Evolutionary conservation across 768 basidiomycete genomes (phyloP).

Genomic region (Amanita inopinata): DNA sequence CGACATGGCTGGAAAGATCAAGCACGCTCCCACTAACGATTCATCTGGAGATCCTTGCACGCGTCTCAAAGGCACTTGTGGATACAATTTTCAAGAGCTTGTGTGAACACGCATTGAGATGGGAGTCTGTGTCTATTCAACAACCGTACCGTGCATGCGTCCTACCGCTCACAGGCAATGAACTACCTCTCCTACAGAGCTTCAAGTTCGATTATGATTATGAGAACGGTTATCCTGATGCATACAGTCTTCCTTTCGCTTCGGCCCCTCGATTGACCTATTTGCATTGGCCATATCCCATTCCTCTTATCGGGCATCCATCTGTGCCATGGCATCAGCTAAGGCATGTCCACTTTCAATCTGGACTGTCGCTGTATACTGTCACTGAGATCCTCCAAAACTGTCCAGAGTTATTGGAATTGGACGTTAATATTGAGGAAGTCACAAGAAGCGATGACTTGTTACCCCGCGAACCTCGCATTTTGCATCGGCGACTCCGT

Average conservation of each 20-base stretch:
- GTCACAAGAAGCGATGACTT: neutral
- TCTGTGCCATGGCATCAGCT: constrained; percentile 2
- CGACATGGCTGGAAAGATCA: neutral
- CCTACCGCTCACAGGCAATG: neutral
- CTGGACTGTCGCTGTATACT: neutral
- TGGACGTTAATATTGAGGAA: no score
- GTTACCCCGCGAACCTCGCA: neutral
- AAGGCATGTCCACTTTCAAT: neutral
- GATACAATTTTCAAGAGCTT: neutral
- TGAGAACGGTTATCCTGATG: neutral
- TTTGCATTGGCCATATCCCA: neutral
- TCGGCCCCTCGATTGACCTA: neutral
- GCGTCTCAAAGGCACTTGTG: neutral
- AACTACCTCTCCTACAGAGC: neutral
- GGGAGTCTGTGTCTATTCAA: no score
- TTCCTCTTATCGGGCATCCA: neutral
- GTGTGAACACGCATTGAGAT: neutral
- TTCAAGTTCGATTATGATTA: no score
- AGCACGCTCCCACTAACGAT: neutral
- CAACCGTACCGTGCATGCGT: no score
- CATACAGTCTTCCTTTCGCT: neutral
- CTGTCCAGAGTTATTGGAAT: neutral
- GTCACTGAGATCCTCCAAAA: neutral
- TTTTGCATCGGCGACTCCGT: neutral
- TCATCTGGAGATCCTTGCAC: neutral